Base-by-base conservation (phyloP, 2,329 filamentous ascomycete genomes). In the Dothidotthia symphoricarpi region DNA sequence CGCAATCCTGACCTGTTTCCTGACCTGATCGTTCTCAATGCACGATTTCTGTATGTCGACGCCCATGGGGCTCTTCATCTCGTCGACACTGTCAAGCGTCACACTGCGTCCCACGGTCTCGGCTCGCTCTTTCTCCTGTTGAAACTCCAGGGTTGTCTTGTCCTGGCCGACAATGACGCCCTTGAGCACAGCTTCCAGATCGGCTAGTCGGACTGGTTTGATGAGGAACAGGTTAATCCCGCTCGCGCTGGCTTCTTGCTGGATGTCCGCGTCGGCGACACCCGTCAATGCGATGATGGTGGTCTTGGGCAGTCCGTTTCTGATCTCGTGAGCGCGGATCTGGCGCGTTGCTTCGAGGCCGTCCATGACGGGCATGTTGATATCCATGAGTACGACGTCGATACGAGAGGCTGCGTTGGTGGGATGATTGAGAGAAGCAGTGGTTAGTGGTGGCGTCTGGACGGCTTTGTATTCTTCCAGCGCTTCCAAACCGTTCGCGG, bases 191-290 rank as follows among this genome's bases (percentile, higher is more conserved):
- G 66, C 66, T 43, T 71, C 69, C 22, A 75, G 43, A 38, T 74
- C 67, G 0, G 64, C 64, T 31, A 74, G 62, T 6, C 68, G 54
- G 6, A 77, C 72, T 0, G 75, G 75, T 55, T 77, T 77, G 12
- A 76, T 77, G 13, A 80, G 48, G 36, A 78, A 79, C 6, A 78
- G 38, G 42, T 80, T 75, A 6, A 80, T 67, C 0, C 77, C 77
- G 32, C 70, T 75, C 1, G 69, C 72, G 34, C 75, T 70, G 0
- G 76, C 75, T 42, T 78, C 73, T 25, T 70, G 66, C 33, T 72
- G 67, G 1, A 73, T 74, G 34, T 71, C 70, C 1, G 69, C 66
- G 33, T 72, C 75, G 1, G 74, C 76, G 15, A 78, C 59, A 0
- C 75, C 76, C 1, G 76, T 78, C 16, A 79, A 53, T 0, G 76